These are phyloP conservation scores for Rhizopogon rudus DNA, from an alignment of 768 basidiomycete species.

Conservation along the genomic window DNA sequence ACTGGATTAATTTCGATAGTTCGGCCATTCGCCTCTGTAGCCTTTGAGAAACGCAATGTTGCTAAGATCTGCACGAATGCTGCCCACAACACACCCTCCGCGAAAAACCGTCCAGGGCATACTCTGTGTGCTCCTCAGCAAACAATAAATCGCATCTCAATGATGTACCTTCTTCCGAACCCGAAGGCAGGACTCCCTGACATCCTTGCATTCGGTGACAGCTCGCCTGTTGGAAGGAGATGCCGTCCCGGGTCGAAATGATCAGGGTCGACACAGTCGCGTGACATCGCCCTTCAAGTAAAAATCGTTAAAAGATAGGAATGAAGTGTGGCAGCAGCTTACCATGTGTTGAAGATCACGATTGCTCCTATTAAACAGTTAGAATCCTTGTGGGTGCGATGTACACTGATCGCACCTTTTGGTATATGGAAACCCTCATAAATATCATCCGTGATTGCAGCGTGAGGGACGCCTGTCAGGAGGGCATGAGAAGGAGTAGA, in stretches of 20 bases:
- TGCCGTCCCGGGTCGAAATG: background rate
- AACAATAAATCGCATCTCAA: background rate
- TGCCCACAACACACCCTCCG: background rate
- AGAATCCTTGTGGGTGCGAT: too few species aligned
- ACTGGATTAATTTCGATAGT: background rate
- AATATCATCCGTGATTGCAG: background rate
- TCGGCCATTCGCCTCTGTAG: background rate
- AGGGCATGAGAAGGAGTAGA: background rate
- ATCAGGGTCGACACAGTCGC: background rate
- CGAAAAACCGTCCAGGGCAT: background rate
- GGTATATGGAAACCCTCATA: background rate
- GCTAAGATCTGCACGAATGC: background rate
- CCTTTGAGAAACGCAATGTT: background rate
- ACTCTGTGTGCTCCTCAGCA: background rate
- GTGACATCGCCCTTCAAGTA: background rate
- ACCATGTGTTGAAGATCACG: too few species aligned
- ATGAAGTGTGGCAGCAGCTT: too few species aligned
- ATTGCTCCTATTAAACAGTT: too few species aligned
- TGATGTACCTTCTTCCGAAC: background rate
- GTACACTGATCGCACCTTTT: background rate
- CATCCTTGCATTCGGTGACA: background rate
- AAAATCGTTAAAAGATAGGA: background rate
- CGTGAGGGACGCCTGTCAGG: background rate
- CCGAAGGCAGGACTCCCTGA: background rate
- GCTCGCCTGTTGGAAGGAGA: background rate